phyloP scores from a whole-genome alignment of 129 eudicot genomes.

The Flaveria robusta region DNA sequence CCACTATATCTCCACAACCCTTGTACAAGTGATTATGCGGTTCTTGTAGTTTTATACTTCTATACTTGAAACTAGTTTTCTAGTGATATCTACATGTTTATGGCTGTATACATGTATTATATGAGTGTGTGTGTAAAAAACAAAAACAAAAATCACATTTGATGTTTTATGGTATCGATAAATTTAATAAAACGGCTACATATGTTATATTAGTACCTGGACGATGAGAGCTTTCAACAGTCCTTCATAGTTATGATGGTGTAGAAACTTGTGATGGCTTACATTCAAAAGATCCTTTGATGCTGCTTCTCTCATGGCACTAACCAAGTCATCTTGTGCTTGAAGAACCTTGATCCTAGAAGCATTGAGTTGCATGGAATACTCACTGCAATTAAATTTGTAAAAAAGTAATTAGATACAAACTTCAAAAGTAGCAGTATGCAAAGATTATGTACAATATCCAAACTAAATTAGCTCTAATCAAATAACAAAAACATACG shows the following conservation, averaged over 20 bases:
- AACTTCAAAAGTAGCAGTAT: background rate
- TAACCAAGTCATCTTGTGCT: conserved; percentile 97
- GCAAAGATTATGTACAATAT: background rate
- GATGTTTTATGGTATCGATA: conserved; percentile 5
- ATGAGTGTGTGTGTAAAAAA: background rate
- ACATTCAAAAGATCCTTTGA: conserved; percentile 75
- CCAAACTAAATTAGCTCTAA: background rate
- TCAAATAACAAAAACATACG: background rate
- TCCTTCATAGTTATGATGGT: conserved; percentile 56
- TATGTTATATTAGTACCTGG: conserved; percentile 54
- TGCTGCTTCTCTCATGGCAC: conserved; percentile 87
- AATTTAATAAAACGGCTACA: background rate
- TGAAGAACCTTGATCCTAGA: conserved; percentile 96
- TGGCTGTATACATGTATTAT: background rate
- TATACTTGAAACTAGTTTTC: background rate
- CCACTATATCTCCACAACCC: background rate
- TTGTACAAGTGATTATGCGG: background rate
- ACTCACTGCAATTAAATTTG: conserved; percentile 58
- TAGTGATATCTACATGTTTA: background rate
- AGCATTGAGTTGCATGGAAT: conserved; percentile 96
- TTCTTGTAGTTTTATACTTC: background rate
- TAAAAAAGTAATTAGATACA: conserved; percentile 19
- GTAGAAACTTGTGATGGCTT: conserved; percentile 41
- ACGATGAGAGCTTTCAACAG: conserved; percentile 76
- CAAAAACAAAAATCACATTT: background rate